A percentile compares a stretch with the other conserved stretches of the same genome.
phyloP scores from a whole-genome alignment of 306 rosid genomes.

The Phaseolus lunatus region DNA sequence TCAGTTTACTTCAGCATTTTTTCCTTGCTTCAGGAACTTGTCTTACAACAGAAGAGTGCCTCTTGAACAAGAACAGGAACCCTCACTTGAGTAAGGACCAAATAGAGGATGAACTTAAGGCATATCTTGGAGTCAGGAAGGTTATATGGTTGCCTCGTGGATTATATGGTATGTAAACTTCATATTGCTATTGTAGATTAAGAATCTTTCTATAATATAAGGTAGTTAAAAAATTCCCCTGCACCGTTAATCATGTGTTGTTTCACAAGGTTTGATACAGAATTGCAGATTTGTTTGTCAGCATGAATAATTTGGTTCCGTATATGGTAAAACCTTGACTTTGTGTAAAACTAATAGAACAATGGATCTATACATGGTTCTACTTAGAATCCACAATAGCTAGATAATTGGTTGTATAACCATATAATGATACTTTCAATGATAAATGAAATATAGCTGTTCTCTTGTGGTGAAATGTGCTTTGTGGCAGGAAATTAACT shows the following conservation, averaged over 20 bases:
- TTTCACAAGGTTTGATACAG: not conserved
- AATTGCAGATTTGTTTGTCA: not conserved
- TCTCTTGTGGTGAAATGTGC: constrained; percentile 22
- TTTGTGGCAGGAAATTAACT: constrained; percentile 11
- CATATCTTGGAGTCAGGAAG: constrained; percentile 84
- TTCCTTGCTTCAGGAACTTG: constrained; percentile 76
- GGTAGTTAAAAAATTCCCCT: constrained; percentile 10
- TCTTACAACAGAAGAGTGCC: constrained; percentile 97
- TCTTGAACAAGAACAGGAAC: constrained; percentile 87
- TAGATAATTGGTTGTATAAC: constrained; percentile 13
- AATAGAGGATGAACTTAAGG: constrained; percentile 81
- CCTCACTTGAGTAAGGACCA: constrained; percentile 75
- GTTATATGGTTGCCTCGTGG: constrained; percentile 95
- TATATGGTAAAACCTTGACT: not conserved
- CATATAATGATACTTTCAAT: constrained; percentile 31
- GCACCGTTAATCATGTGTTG: constrained; percentile 35
- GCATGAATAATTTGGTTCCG: not conserved
- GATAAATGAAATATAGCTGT: constrained; percentile 18
- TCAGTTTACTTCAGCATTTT: constrained; percentile 15
- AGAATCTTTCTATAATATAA: constrained; percentile 28
- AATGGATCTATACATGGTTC: not conserved
- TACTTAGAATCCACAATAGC: not conserved
- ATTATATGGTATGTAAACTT: constrained; percentile 67
- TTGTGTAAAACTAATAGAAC: constrained; percentile 14
- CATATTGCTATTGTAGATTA: constrained; percentile 22